Percentiles rank a stretch among this genome's conserved stretches.
These are phyloP conservation scores for Metschnikowia hibisci DNA, from an alignment of 805 yeast species.

Conservation along the genomic window DNA sequence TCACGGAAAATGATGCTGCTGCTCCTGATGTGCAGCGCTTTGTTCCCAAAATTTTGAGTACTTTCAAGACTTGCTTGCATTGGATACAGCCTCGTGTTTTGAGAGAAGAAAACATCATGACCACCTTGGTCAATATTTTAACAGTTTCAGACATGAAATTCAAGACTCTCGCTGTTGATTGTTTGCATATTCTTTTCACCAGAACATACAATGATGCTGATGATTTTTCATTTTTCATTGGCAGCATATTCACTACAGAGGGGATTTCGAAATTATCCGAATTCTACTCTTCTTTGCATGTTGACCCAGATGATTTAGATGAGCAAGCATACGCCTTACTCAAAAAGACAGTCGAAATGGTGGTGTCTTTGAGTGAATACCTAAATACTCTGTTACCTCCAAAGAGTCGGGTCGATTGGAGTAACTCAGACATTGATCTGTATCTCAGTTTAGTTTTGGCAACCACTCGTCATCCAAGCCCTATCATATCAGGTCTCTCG, in stretches of 20 bases:
- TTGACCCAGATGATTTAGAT: constrained; percentile 68
- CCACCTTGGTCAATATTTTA: constrained; percentile 57
- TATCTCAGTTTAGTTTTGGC: constrained; percentile 73
- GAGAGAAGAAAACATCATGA: constrained; percentile 60
- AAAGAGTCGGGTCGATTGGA: constrained; percentile 44
- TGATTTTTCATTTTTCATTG: constrained; percentile 77
- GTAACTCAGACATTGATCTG: constrained; percentile 56
- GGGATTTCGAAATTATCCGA: constrained; percentile 68
- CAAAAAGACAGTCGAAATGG: constrained; percentile 90
- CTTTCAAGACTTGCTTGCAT: constrained; percentile 83
- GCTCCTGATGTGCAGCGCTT: constrained; percentile 36
- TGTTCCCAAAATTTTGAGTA: constrained; percentile 67
- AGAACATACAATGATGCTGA: constrained; percentile 60
- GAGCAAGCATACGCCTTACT: constrained; percentile 76
- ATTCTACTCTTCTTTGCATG: constrained; percentile 58
- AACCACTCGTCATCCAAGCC: constrained; percentile 79
- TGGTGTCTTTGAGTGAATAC: constrained; percentile 80
- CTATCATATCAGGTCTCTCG: constrained; percentile 87
- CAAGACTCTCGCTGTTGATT: constrained; percentile 82
- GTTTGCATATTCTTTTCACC: constrained; percentile 83
- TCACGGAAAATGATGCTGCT: constrained; percentile 28
- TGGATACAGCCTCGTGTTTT: constrained; percentile 85
- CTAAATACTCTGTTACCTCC: constrained; percentile 45
- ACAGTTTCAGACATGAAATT: constrained; percentile 59
- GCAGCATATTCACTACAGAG: constrained; percentile 66